A percentile compares a stretch with the other conserved stretches of the same genome.
These are phyloP conservation scores for Termitomyces sp. DNA, from an alignment of 768 basidiomycete species.

Conservation along the genomic window DNA sequence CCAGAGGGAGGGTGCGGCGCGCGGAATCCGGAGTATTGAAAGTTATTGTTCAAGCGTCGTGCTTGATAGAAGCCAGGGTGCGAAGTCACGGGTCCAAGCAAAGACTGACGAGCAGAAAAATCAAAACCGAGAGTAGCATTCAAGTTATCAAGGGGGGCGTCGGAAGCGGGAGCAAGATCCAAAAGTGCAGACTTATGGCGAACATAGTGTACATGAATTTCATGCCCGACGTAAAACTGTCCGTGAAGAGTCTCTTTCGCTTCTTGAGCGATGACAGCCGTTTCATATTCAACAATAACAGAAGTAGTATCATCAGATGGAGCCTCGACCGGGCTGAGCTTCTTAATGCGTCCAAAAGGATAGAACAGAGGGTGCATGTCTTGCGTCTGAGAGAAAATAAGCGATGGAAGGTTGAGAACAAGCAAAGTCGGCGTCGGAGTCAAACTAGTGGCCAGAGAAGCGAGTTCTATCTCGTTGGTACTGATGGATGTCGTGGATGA, in stretches of 20 bases:
- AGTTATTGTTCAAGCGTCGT: slow-evolving; percentile 10
- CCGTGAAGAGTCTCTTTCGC: slow-evolving; percentile 58
- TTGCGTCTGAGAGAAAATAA: slow-evolving; percentile 60
- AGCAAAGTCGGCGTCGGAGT: slow-evolving; percentile 49
- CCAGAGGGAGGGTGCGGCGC: slow-evolving; percentile 14
- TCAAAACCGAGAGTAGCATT: slow-evolving; percentile 12
- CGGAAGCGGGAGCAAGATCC: slow-evolving; percentile 15
- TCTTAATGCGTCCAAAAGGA: slow-evolving; percentile 67
- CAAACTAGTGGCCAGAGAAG: slow-evolving; percentile 27
- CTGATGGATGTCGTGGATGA: slow-evolving; percentile 30
- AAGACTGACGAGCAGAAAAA: slow-evolving; percentile 13
- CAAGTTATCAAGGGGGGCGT: slow-evolving; percentile 7
- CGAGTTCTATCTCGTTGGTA: slow-evolving; percentile 23
- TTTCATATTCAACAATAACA: slow-evolving; percentile 61
- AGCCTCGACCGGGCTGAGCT: slow-evolving; percentile 47
- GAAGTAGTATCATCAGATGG: slow-evolving; percentile 39
- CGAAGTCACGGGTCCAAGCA: slow-evolving; percentile 11
- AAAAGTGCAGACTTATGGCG: slow-evolving; percentile 16
- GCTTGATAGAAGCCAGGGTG: slow-evolving; percentile 8
- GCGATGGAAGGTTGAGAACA: slow-evolving; percentile 58
- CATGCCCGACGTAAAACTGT: slow-evolving; percentile 54
- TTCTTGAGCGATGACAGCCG: slow-evolving; percentile 51
- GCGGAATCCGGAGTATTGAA: slow-evolving; percentile 7
- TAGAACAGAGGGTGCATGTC: slow-evolving; percentile 71
- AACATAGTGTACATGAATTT: slow-evolving; percentile 31